phyloP scores from a whole-genome alignment of 2,329 filamentous ascomycete genomes.

The Dactylellina cionopaga region DNA sequence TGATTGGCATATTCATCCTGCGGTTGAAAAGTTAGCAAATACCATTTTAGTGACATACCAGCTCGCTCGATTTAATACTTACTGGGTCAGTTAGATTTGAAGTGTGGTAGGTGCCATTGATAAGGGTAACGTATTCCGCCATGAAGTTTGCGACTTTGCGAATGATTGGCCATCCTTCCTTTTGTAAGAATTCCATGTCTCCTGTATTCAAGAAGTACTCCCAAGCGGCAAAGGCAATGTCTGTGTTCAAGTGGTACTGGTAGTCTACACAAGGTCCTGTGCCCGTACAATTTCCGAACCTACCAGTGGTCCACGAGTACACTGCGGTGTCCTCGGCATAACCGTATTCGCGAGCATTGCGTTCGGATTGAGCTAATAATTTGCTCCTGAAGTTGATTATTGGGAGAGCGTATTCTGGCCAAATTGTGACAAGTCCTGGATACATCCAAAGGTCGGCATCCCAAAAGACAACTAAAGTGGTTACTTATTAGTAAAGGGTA shows the following conservation, averaged over 20 bases:
- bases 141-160: slow-evolving; percentile 56
- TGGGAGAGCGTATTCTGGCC: slow-evolving; percentile 71
- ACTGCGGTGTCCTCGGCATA: slow-evolving; percentile 62
- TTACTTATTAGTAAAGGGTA: background rate
- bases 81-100: slow-evolving; percentile 79
- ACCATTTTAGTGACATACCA: slow-evolving; percentile 18
- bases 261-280: slow-evolving; percentile 75
- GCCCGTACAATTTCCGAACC: slow-evolving; percentile 75
- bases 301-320: slow-evolving; percentile 74
- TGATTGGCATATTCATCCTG: slow-evolving; percentile 75
- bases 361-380: slow-evolving; percentile 69
- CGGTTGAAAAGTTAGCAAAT: background rate
- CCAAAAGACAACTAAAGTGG: slow-evolving; percentile 67
- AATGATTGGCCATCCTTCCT: slow-evolving; percentile 59
- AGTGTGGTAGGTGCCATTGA: slow-evolving; percentile 68
- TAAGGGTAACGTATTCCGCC: slow-evolving; percentile 59
- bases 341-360: slow-evolving; percentile 70
- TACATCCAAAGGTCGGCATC: slow-evolving; percentile 76
- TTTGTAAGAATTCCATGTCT: slow-evolving; percentile 68
- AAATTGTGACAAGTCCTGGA: slow-evolving; percentile 72
- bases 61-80: slow-evolving; percentile 55
- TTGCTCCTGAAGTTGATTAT: slow-evolving; percentile 73
- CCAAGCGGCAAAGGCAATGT: slow-evolving; percentile 72
- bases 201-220: slow-evolving; percentile 72
- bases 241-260: slow-evolving; percentile 76